Evolutionary conservation across 176 grass and related monocot genomes (phyloP).

Genomic region (Raddia guianensis): DNA sequence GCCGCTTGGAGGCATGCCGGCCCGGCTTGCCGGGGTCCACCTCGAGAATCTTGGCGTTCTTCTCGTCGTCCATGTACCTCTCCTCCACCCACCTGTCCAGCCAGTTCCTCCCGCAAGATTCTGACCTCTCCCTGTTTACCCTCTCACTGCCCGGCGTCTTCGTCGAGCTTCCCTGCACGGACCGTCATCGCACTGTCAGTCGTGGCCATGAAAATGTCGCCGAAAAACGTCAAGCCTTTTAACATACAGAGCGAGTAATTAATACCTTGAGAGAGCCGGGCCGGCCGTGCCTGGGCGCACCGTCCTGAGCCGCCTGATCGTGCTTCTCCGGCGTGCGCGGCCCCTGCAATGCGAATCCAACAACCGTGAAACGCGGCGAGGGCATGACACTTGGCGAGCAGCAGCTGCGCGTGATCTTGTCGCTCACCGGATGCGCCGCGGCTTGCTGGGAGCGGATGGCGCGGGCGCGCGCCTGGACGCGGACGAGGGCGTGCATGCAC

Average conservation of each 20-base stretch:
- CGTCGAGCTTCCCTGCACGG: slow-evolving; percentile 51
- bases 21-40: slow-evolving; percentile 90
- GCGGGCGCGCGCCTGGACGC: slow-evolving; percentile 76
- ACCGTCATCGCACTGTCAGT: background rate
- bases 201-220: background rate
- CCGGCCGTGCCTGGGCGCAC: slow-evolving; percentile 49
- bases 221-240: background rate
- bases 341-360: slow-evolving; percentile 34
- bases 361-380: slow-evolving; percentile 15
- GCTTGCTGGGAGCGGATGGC: slow-evolving; percentile 47
- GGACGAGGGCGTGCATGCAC: slow-evolving; percentile 91
- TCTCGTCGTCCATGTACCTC: slow-evolving; percentile 79
- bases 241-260: background rate
- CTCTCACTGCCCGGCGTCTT: slow-evolving; percentile 47
- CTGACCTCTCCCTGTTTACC: slow-evolving; percentile 61
- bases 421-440: slow-evolving; percentile 25
- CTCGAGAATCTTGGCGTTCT: slow-evolving; percentile 90
- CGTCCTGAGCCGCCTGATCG: slow-evolving; percentile 48
- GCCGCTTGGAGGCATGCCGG: slow-evolving; percentile 43
- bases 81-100: slow-evolving; percentile 93
- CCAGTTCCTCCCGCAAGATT: slow-evolving; percentile 80
- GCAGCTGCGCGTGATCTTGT: background rate
- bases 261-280: slow-evolving; percentile 70
- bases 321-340: slow-evolving; percentile 75
- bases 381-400: background rate